Percentiles rank a stretch among this genome's conserved stretches.
phyloP scores from a whole-genome alignment of 345 rosid genomes.

The Brassica incana region DNA sequence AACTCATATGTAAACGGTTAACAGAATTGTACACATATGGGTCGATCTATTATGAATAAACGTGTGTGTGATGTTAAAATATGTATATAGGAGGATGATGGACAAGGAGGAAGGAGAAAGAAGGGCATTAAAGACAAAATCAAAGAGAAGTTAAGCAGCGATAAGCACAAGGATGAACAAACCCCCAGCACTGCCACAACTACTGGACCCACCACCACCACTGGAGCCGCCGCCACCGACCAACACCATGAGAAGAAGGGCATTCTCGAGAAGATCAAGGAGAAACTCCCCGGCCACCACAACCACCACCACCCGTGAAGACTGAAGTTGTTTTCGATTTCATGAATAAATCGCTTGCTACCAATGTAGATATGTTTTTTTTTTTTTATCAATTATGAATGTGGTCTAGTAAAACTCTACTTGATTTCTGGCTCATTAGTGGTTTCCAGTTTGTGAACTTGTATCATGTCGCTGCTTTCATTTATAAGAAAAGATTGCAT shows the following conservation, averaged over 20 bases:
- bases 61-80: not conserved
- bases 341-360: too few relatives aligned
- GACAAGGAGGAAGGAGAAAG: slow-evolving; percentile 79
- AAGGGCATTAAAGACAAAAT: slow-evolving; percentile 72
- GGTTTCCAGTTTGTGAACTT: not conserved
- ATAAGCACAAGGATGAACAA: slow-evolving; percentile 46
- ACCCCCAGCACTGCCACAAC: slow-evolving; percentile 23
- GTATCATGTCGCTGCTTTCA: not conserved
- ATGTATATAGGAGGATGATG: slow-evolving; percentile 54
- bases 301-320: slow-evolving; percentile 10
- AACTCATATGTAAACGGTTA: not conserved
- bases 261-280: slow-evolving; percentile 75
- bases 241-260: slow-evolving; percentile 66
- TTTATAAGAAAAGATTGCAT: not conserved
- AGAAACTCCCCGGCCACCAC: slow-evolving; percentile 67
- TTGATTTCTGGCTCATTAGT: not conserved
- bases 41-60: not conserved
- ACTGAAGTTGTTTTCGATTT: too few relatives aligned
- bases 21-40: not conserved
- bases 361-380: too few relatives aligned
- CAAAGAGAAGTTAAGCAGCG: slow-evolving; percentile 57
- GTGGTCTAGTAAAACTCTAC: not conserved
- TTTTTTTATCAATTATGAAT: not conserved
- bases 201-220: slow-evolving; percentile 23
- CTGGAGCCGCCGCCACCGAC: not conserved